phyloP scores from a whole-genome alignment of 2,329 filamentous ascomycete genomes.

The Pseudopithomyces chartarum region DNA sequence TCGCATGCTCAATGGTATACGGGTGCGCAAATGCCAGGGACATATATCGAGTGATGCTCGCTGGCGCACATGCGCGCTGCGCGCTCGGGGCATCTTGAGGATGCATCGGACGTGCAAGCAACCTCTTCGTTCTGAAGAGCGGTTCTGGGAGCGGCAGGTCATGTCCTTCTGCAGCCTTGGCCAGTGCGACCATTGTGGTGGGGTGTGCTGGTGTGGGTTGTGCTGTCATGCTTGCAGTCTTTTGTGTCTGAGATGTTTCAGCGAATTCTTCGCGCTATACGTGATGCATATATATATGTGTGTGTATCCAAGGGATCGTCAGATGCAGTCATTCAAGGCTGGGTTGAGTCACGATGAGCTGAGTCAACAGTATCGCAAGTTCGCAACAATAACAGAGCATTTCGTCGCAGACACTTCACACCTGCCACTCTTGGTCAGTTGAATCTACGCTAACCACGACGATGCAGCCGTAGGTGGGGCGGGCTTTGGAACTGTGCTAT shows the following conservation, averaged over 20 bases:
- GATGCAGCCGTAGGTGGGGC: too few relatives aligned
- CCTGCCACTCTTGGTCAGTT: too few relatives aligned
- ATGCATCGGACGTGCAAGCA: slow-evolving; percentile 39
- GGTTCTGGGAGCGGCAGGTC: slow-evolving; percentile 29
- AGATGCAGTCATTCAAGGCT: too few relatives aligned
- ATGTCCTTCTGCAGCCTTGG: slow-evolving; percentile 14
- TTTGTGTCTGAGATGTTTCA: neutral
- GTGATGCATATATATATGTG: too few relatives aligned
- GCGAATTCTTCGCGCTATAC: too few relatives aligned
- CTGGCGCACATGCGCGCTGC: slow-evolving; percentile 34
- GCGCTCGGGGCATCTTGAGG: slow-evolving; percentile 35
- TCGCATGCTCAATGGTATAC: slow-evolving; percentile 42
- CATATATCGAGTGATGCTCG: slow-evolving; percentile 42
- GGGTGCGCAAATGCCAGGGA: slow-evolving; percentile 45
- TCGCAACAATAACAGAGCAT: too few relatives aligned
- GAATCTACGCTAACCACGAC: too few relatives aligned
- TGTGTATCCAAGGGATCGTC: too few relatives aligned
- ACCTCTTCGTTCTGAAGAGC: slow-evolving; percentile 33
- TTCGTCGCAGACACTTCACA: too few relatives aligned
- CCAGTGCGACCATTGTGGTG: slow-evolving; percentile 21
- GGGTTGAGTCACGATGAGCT: neutral
- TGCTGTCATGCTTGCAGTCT: neutral
- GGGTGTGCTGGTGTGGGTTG: slow-evolving; percentile 5
- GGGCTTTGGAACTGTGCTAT: too few relatives aligned
- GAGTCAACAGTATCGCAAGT: neutral